A percentile compares a stretch with the other conserved stretches of the same genome.
Conservation (phyloP, 768 basidiomycete genomes). For the Kwoniella dejecticola region DNA sequence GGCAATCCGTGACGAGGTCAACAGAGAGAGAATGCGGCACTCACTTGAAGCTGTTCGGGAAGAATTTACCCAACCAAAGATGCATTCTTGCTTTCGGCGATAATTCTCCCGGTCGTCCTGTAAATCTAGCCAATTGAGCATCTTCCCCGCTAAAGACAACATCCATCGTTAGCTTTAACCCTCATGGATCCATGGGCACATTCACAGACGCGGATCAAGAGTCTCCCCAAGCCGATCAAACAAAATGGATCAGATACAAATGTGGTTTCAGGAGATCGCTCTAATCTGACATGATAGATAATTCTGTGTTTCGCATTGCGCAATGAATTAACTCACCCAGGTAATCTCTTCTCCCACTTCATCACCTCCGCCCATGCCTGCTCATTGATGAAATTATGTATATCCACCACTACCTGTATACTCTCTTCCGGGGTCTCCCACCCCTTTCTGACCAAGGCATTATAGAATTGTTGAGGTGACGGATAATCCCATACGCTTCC, state of each 20-base stretch:
- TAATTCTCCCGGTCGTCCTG: conserved; percentile 85
- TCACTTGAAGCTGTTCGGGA: conserved; percentile 88
- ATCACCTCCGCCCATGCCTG: conserved; percentile 92
- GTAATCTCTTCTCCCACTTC: conserved; percentile 80
- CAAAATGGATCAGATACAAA: no score
- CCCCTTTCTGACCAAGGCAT: conserved; percentile 91
- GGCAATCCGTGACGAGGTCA: neutral
- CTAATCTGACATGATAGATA: no score
- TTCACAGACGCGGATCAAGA: no score
- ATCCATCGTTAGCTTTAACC: neutral
- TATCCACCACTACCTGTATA: conserved; percentile 94
- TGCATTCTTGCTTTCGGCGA: conserved; percentile 91
- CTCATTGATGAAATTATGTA: conserved; percentile 98
- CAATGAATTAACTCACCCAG: conserved; percentile 59
- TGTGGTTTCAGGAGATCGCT: no score
- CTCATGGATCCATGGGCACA: no score
- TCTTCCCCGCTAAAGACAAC: conserved; percentile 63
- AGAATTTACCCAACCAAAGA: conserved; percentile 81
- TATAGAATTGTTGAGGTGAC: conserved; percentile 96
- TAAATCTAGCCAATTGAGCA: conserved; percentile 77
- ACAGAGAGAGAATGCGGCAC: conserved; percentile 45
- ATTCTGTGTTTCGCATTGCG: neutral
- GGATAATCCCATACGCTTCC: conserved; percentile 88
- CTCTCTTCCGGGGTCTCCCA: conserved; percentile 93
- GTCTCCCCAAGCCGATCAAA: neutral